Conservation (phyloP, 2,329 filamentous ascomycete species). For the Aspergillus niger region DNA sequence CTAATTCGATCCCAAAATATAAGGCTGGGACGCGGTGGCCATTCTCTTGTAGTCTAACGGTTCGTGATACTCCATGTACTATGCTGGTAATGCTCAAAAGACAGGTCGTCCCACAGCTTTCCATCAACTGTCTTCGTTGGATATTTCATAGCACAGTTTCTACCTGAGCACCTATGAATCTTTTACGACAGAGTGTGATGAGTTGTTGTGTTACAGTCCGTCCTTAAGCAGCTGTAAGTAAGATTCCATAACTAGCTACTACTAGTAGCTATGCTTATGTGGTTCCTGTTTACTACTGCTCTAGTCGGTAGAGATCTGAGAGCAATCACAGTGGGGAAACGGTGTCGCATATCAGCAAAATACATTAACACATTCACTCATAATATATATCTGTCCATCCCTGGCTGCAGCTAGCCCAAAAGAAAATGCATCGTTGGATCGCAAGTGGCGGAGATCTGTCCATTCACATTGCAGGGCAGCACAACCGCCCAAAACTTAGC, state of each 20-base stretch:
- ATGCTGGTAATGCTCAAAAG: not conserved
- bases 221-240: no score
- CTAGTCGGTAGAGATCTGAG: constrained; percentile 25
- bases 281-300: not conserved
- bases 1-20: not conserved
- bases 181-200: no score
- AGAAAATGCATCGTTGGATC: constrained; percentile 23
- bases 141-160: not conserved
- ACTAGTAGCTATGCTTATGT: not conserved
- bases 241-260: not conserved
- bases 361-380: constrained; percentile 9
- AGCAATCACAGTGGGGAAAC: constrained; percentile 27
- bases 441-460: constrained; percentile 22
- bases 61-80: not conserved
- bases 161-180: no score
- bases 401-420: constrained; percentile 19
- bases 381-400: constrained; percentile 9
- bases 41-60: not conserved
- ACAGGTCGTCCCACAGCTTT: not conserved
- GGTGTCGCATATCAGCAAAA: constrained; percentile 23
- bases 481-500: constrained; percentile 16
- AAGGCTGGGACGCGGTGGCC: not conserved
- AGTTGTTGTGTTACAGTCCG: no score
- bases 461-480: constrained; percentile 17
- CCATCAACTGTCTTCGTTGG: not conserved